Percentiles rank a stretch among this genome's conserved stretches.
Evolutionary conservation across 2,329 filamentous ascomycete genomes (phyloP).

Genomic region (Dichotomopilus funicola): DNA sequence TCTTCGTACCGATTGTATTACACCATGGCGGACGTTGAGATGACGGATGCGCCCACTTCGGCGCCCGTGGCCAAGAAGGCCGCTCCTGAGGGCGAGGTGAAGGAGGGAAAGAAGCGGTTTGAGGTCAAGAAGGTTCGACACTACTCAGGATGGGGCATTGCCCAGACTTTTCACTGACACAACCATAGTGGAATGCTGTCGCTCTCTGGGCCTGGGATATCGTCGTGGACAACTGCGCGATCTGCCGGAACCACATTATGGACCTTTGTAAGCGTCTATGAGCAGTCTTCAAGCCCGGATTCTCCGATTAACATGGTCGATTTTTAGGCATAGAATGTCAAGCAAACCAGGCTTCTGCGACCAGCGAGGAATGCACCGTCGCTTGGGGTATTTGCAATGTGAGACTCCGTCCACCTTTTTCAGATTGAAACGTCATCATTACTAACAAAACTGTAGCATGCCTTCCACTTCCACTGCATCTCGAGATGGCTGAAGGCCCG

Average conservation of each 20-base stretch:
- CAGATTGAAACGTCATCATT: not conserved
- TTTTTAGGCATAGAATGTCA: slow-evolving; percentile 89
- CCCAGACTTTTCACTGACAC: slow-evolving; percentile 8
- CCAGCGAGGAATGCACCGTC: slow-evolving; percentile 96
- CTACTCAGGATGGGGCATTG: not conserved
- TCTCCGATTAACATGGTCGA: slow-evolving; percentile 11
- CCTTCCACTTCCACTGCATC: slow-evolving; percentile 99
- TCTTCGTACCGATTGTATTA: not conserved
- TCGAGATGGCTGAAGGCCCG: slow-evolving; percentile 99
- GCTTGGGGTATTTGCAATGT: slow-evolving; percentile 99
- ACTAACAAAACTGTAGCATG: slow-evolving; percentile 59
- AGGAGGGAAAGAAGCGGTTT: slow-evolving; percentile 80
- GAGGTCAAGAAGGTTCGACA: slow-evolving; percentile 89
- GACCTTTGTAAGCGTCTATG: slow-evolving; percentile 66
- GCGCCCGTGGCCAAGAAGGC: slow-evolving; percentile 48
- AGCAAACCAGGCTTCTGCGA: slow-evolving; percentile 95
- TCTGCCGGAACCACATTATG: slow-evolving; percentile 99
- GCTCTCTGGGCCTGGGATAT: slow-evolving; percentile 99
- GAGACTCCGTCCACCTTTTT: slow-evolving; percentile 42
- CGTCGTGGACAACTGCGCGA: slow-evolving; percentile 98
- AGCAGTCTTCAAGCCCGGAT: too few relatives aligned
- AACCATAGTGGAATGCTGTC: slow-evolving; percentile 85
- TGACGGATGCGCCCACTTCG: slow-evolving; percentile 72
- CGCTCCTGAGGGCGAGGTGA: slow-evolving; percentile 36
- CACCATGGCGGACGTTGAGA: slow-evolving; percentile 89